Percentiles rank a stretch among this genome's conserved stretches.
Evolutionary conservation across 345 rosid genomes (phyloP).

Genomic region (Acer saccharum): DNA sequence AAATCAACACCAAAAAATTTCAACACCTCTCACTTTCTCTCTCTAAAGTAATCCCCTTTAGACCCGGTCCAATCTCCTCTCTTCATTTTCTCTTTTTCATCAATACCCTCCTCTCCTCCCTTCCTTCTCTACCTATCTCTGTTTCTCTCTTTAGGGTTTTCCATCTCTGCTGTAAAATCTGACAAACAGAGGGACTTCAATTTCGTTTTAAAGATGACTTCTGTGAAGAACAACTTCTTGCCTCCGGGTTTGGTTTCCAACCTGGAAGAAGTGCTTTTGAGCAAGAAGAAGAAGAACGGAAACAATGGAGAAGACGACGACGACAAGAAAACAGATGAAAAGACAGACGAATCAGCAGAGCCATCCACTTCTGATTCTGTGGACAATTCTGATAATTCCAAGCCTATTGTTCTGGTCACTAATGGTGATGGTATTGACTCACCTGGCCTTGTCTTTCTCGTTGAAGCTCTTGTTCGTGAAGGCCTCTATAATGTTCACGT

Average conservation of each 20-base stretch:
- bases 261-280: constrained; percentile 77
- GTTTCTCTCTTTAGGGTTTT: constrained; percentile 10
- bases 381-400: constrained; percentile 49
- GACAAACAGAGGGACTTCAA: no score
- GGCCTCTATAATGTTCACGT: constrained; percentile 86
- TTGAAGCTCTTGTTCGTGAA: constrained; percentile 75
- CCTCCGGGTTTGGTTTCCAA: constrained; percentile 85
- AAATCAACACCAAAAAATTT: not conserved
- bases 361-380: constrained; percentile 49
- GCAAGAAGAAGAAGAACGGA: constrained; percentile 39
- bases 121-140: not conserved
- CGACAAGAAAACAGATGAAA: constrained; percentile 11
- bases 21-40: not conserved
- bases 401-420: constrained; percentile 81
- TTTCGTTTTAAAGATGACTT: constrained; percentile 28
- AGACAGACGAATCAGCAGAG: constrained; percentile 36
- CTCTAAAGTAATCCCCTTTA: constrained; percentile 12
- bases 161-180: not conserved
- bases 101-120: not conserved
- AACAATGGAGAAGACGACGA: constrained; percentile 25
- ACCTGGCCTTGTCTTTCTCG: constrained; percentile 83
- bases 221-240: constrained; percentile 57
- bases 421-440: constrained; percentile 94
- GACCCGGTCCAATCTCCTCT: constrained; percentile 28
- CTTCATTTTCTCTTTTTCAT: constrained; percentile 14